These are phyloP conservation scores for Fusarium penzigii DNA, from an alignment of 2,329 filamentous ascomycete genomes.

Conservation along the genomic window DNA sequence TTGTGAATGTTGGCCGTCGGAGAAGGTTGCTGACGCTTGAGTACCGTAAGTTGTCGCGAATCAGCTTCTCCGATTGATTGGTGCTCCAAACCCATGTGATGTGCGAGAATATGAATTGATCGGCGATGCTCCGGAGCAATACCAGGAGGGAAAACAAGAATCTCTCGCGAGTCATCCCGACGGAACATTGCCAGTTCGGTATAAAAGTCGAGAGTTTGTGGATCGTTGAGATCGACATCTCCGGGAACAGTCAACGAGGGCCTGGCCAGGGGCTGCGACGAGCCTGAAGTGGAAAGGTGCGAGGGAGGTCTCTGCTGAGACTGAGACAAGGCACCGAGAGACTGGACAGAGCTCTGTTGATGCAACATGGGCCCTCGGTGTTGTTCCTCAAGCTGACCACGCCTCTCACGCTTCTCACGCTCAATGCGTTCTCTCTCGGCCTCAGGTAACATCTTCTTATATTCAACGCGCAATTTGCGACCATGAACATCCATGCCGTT, in stretches of 20 bases:
- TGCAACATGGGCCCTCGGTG: slow-evolving; percentile 79
- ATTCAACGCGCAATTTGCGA: slow-evolving; percentile 91
- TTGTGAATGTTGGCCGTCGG: slow-evolving; percentile 58
- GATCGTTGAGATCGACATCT: slow-evolving; percentile 90
- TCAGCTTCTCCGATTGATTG: slow-evolving; percentile 86
- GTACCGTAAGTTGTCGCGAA: slow-evolving; percentile 86
- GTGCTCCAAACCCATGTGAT: slow-evolving; percentile 92
- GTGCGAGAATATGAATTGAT: slow-evolving; percentile 89
- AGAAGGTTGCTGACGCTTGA: slow-evolving; percentile 62
- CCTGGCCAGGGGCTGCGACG: slow-evolving; percentile 2
- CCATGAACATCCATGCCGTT: slow-evolving; percentile 96
- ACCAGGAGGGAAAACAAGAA: slow-evolving; percentile 79
- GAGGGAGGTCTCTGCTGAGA: slow-evolving; percentile 49
- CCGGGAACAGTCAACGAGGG: slow-evolving; percentile 31
- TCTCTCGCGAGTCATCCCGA: slow-evolving; percentile 74
- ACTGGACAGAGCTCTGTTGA: slow-evolving; percentile 84
- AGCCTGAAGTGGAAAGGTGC: slow-evolving; percentile 45
- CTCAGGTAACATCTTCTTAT: slow-evolving; percentile 98
- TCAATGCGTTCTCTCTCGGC: slow-evolving; percentile 95
- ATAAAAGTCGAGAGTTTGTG: slow-evolving; percentile 83
- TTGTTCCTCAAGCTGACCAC: slow-evolving; percentile 95
- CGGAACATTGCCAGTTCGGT: slow-evolving; percentile 89
- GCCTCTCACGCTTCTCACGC: slow-evolving; percentile 92
- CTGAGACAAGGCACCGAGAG: slow-evolving; percentile 65
- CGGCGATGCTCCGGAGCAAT: slow-evolving; percentile 83